Evolutionary conservation across 2,329 filamentous ascomycete species (phyloP).

Genomic region (Ascochyta koolunga): DNA sequence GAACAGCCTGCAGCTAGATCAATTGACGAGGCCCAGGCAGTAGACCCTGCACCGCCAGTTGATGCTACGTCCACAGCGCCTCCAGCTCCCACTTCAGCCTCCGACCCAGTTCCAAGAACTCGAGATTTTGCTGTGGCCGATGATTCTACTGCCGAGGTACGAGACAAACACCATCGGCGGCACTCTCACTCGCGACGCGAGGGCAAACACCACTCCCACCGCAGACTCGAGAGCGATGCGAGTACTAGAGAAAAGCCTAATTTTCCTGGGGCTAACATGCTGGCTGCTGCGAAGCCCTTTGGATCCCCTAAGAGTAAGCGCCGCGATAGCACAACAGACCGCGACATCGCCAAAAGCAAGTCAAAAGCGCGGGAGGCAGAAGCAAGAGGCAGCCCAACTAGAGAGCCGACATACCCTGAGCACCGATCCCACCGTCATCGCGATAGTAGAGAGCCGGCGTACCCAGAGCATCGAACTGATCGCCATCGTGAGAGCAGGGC

Average conservation of each 20-base stretch:
- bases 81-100: background rate
- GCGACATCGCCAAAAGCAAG: slow-evolving; percentile 29
- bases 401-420: slow-evolving; percentile 36
- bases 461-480: slow-evolving; percentile 37
- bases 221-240: slow-evolving; percentile 41
- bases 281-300: slow-evolving; percentile 29
- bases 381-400: slow-evolving; percentile 23
- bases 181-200: slow-evolving; percentile 37
- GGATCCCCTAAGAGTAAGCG: slow-evolving; percentile 34
- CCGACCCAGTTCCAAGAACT: slow-evolving; percentile 17
- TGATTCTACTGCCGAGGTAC: slow-evolving; percentile 27
- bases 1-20: background rate
- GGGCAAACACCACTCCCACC: slow-evolving; percentile 32
- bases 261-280: slow-evolving; percentile 22
- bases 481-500: slow-evolving; percentile 34
- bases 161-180: slow-evolving; percentile 37
- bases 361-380: slow-evolving; percentile 28
- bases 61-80: background rate
- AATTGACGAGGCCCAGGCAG: background rate
- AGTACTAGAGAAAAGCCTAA: slow-evolving; percentile 35
- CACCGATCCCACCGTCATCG: slow-evolving; percentile 35
- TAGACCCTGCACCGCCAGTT: background rate
- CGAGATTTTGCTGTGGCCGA: slow-evolving; percentile 38
- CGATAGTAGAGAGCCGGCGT: slow-evolving; percentile 35
- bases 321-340: slow-evolving; percentile 42